Base-by-base conservation (phyloP, 2,329 filamentous ascomycete genomes). In the Lachnellula hyalina region DNA sequence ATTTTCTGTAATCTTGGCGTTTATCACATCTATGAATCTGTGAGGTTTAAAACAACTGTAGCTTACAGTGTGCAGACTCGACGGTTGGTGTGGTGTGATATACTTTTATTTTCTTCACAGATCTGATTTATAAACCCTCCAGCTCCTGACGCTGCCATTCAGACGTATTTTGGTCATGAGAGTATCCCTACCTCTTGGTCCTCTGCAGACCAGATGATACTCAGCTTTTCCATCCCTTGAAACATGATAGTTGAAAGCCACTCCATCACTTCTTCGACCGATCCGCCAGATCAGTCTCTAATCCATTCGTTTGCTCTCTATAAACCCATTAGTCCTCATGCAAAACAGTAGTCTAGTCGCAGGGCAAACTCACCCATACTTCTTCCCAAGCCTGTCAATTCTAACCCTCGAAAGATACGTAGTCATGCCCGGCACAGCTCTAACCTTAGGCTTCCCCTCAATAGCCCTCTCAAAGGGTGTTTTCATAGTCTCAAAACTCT, bases 401-500 rank as follows among this genome's bases (percentile, higher is more conserved):
- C 79, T 71, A 14, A 70, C 69, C 25, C 73, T 68, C 0, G 83
- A 82, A 15, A 89, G 67, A 60, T 86, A 84, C 21, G 86, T 72
- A 57, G 78, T 81, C 75, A 89, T 72, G 41, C 82, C 76, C 15
- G 80, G 79, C 51, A 77, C 70, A 21, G 70, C 74, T 57, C 74
- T 73, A 57, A 74, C 68, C 21, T 74, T 72, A n/a, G 72, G 70
- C 41, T 65, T 73, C 28, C 77, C 76, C 61, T 77, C 68, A 19
- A 80, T 71, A 5, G 80, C 80, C 59, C 76, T 73, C 66, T 81
- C 77, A 58, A 85, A 80, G 2, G 79, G 75, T n/a, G 73, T 78
- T 56, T 77, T 74, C 74, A 82, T 80, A 11, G 74, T 69, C 68
- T 86, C 82, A 60, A 86, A 86, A 21, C 74, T 76, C 45, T 76